Conservation (phyloP, 495 filamentous ascomycete species). For the Trichoderma orchidacearum region DNA sequence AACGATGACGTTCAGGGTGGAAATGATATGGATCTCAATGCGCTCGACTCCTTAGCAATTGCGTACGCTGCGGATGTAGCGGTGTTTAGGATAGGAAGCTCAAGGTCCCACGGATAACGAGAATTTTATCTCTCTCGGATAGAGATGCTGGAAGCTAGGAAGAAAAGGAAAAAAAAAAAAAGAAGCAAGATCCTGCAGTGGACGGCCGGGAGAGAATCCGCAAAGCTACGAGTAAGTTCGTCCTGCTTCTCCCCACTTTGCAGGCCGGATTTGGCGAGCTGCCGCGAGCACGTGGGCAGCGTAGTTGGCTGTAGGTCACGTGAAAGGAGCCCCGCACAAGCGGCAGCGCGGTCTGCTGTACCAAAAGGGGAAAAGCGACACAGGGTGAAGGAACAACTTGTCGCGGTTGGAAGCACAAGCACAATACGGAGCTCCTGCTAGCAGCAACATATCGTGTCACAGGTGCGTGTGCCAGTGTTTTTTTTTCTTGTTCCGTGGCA, state of each 20-base stretch:
- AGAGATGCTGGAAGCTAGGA: background rate
- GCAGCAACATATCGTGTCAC: background rate
- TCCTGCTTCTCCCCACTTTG: background rate
- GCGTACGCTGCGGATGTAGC: background rate
- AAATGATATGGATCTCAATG: background rate
- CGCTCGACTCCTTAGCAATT: background rate
- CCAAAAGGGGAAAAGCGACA: constrained; percentile 1
- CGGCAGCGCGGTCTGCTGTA: background rate
- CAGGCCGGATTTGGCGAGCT: background rate
- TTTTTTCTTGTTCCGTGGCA: no score
- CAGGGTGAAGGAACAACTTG: constrained; percentile 1
- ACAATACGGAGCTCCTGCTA: no score
- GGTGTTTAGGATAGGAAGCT: background rate
- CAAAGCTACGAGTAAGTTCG: background rate
- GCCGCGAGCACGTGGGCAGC: background rate
- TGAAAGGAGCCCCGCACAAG: background rate
- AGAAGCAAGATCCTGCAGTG: constrained; percentile 1
- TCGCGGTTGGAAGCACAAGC: background rate
- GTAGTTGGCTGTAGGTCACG: background rate
- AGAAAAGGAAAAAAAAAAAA: background rate
- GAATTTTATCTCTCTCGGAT: background rate
- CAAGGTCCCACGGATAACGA: background rate
- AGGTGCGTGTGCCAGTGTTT: background rate
- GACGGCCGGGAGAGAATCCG: background rate
- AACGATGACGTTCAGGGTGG: background rate